Evolutionary conservation across 2,329 filamentous ascomycete genomes (phyloP), one percentile per base, ranked within the genome.

Genomic region (Fusarium sp.): DNA sequence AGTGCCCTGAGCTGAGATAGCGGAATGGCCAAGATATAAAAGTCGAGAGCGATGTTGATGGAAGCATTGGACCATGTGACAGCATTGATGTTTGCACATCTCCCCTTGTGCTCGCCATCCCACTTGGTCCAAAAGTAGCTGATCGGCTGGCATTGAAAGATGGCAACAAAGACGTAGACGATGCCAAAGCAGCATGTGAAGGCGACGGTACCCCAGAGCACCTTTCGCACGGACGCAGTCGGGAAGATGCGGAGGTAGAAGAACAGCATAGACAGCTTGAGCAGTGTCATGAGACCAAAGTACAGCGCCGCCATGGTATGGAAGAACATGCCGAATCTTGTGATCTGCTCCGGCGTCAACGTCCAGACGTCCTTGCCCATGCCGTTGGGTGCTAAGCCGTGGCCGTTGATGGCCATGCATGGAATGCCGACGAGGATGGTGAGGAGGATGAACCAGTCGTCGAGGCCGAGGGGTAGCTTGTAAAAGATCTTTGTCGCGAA

Each of bases 171-270:
- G 15, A 78, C 49, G 33, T 82, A 84, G 3, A 70, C 62, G 14
- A 79, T 4, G 3, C 79, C 79, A 48, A 76, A 80, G 1, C 77
- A 9, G 6, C 69, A 35, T 39, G 76, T 77, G 49, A 81, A 73
- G 4, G 65, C 62, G 32, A 82, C 63, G 0, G 80, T 80, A n/a
- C 57, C 74, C 71, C 75, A 78, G 6, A 84, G 72, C 11, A 80
- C 42, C 6, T 70, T 72, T 13, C 76, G 75, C 9, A 83, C 75
- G 4, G 43, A 53, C 0, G 48, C 56, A 0, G 71, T 66, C 0
- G 81, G 81, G 58, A 87, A 87, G 51, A 86, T 80, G 48, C 81
- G 78, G 6, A 83, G 72, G 63, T 84, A 86, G 70, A 86, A 84
- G 65, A 82, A 76, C 1, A 86, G 71, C 21, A 87, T 73, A 0